Base-by-base conservation (phyloP, 1,284 basidiomycete species). In the Irpex sp. region DNA sequence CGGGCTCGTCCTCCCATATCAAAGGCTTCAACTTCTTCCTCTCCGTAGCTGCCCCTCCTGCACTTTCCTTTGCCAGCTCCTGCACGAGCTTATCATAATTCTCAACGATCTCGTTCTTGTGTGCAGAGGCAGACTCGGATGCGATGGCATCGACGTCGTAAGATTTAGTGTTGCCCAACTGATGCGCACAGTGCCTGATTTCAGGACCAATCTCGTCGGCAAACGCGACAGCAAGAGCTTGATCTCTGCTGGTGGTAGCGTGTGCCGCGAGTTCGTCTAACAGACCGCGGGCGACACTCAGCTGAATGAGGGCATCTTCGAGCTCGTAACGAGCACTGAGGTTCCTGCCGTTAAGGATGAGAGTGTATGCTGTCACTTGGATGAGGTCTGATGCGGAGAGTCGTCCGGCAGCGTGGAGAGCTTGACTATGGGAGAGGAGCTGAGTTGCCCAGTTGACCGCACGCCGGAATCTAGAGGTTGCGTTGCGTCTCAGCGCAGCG, bases 121-220 rank as follows among this genome's bases (percentile, higher is more conserved):
- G 84, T 71, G 78, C 83, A n/a, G 82, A 80, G 1, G 86, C 83
- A 9, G 92, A 74, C 65, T 93, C 90, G 5, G 81, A 79, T n/a
- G 93, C 91, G 67, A 96, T 92, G 2, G 81, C 85, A 67, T 91
- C 89, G 54, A 96, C 82, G 75, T 96, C 93, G 76, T 96, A 94
- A 5, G 92, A 86, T 71, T 88, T 89, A 55, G 77, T 78, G 57
- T 82, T 78, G 1, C 88, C 88, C 34, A 97, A 82, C 72, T 96
- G 91, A 73, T 98, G 97, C 0, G 96, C 95, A 68, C 91, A 94
- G 77, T 96, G 92, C 58, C 97, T 84, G 65, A 98, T 93, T 76
- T 97, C 89, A 0, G 97, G 94, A 51, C 94, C 91, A 65, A 96
- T 88, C 65, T 91, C 88, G 73, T 98, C 96, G 17, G 91, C 84